A percentile compares a stretch with the other conserved stretches of the same genome.
These are phyloP conservation scores for Capsicum baccatum DNA, from an alignment of 257 asterid species.

Conservation along the genomic window DNA sequence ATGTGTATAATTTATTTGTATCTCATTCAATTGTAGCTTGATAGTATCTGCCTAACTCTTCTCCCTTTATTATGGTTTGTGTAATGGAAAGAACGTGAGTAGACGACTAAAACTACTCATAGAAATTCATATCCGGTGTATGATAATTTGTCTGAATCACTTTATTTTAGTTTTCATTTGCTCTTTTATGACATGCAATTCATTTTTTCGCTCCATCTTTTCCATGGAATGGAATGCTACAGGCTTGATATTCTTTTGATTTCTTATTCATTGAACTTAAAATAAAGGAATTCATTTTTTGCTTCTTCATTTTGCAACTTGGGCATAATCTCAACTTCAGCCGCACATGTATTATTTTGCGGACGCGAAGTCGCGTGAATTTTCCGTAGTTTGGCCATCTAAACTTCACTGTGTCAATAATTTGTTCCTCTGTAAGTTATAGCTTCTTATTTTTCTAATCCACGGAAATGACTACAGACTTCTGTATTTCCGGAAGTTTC, in stretches of 20 bases:
- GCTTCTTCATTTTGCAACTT: not conserved
- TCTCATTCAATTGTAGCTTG: not conserved
- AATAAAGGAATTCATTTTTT: not conserved
- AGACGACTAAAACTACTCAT: too few species aligned
- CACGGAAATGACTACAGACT: too few species aligned
- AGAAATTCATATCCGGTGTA: not conserved
- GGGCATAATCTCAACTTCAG: not conserved
- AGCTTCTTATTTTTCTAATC: slow-evolving; percentile 23
- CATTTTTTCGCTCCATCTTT: too few species aligned
- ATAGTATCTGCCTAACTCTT: too few species aligned
- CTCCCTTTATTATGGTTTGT: too few species aligned
- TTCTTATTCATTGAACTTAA: not conserved
- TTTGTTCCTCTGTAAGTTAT: not conserved
- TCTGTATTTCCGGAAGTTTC: slow-evolving; percentile 31
- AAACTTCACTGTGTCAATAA: not conserved
- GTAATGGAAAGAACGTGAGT: too few species aligned
- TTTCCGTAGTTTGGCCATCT: not conserved
- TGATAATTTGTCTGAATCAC: not conserved
- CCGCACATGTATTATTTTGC: not conserved
- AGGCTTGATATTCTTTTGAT: not conserved
- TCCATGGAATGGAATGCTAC: not conserved
- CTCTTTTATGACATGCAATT: too few species aligned
- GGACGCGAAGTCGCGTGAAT: not conserved
- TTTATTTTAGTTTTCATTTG: not conserved
- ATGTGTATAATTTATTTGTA: too few species aligned